Evolutionary conservation across 805 yeast genomes (phyloP).

Genomic region (Clavispora vitiphila): DNA sequence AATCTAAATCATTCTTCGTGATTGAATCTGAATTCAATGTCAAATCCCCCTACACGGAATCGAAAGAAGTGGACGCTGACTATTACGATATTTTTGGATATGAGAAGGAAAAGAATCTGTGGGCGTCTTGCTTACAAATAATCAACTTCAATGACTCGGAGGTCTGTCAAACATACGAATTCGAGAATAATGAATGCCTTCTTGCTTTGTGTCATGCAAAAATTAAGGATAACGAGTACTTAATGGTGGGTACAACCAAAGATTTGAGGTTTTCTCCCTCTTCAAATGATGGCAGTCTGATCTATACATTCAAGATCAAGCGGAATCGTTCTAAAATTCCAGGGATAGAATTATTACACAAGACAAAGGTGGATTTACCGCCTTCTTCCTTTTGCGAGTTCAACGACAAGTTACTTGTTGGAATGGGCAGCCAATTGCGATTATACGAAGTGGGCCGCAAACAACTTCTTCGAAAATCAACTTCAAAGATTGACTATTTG

Average conservation of each 20-base stretch:
- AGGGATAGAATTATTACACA: constrained; percentile 49
- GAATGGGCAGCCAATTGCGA: constrained; percentile 47
- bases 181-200: constrained; percentile 40
- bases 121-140: constrained; percentile 55
- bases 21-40: constrained; percentile 43
- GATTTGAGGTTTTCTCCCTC: constrained; percentile 26
- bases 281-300: constrained; percentile 18
- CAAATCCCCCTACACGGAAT: constrained; percentile 22
- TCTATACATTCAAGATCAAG: constrained; percentile 35
- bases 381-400: constrained; percentile 50
- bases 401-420: constrained; percentile 55
- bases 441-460: constrained; percentile 72
- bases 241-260: constrained; percentile 44
- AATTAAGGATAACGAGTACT: constrained; percentile 21
- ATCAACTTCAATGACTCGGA: constrained; percentile 30
- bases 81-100: constrained; percentile 45
- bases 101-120: constrained; percentile 19
- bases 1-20: constrained; percentile 30
- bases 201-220: constrained; percentile 31
- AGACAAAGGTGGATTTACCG: constrained; percentile 48
- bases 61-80: constrained; percentile 24
- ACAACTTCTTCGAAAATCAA: constrained; percentile 68
- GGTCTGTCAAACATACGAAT: constrained; percentile 40
- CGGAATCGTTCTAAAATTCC: constrained; percentile 18
- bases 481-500: constrained; percentile 39